Conservation (phyloP, 768 basidiomycete species). For the Sporobolomyces pararoseus region DNA sequence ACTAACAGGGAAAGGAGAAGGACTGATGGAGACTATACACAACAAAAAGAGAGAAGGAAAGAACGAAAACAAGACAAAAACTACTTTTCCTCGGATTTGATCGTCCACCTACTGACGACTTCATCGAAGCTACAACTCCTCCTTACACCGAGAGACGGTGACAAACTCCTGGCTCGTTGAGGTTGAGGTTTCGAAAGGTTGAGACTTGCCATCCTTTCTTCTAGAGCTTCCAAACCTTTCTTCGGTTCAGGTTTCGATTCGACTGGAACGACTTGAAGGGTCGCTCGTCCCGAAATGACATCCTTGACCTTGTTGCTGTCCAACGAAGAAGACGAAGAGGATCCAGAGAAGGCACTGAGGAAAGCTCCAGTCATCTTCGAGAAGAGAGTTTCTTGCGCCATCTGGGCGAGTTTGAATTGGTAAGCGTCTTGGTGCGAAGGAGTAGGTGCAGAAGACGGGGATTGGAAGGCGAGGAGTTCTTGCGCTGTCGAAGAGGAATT, state of each 20-base stretch:
- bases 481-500: slow-evolving; percentile 13
- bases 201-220: background rate
- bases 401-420: slow-evolving; percentile 56
- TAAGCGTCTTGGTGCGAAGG: slow-evolving; percentile 46
- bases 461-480: slow-evolving; percentile 56
- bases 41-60: background rate
- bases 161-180: slow-evolving; percentile 1
- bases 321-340: background rate
- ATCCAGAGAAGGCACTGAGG: slow-evolving; percentile 79
- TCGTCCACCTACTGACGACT: slow-evolving; percentile 9
- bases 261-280: slow-evolving; percentile 32
- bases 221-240: slow-evolving; percentile 16
- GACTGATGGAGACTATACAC: background rate
- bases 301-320: slow-evolving; percentile 20
- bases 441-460: slow-evolving; percentile 46
- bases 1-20: background rate
- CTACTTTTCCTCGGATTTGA: slow-evolving; percentile 2
- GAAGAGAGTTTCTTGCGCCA: slow-evolving; percentile 73
- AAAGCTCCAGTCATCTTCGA: slow-evolving; percentile 70
- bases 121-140: slow-evolving; percentile 16
- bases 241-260: background rate
- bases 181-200: background rate
- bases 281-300: slow-evolving; percentile 21
- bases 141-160: background rate
- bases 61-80: background rate